A percentile compares a stretch with the other conserved stretches of the same genome.
These are phyloP conservation scores for Cyclotella sp. DNA, from an alignment of 108 stramenopile genomes.

Conservation along the genomic window DNA sequence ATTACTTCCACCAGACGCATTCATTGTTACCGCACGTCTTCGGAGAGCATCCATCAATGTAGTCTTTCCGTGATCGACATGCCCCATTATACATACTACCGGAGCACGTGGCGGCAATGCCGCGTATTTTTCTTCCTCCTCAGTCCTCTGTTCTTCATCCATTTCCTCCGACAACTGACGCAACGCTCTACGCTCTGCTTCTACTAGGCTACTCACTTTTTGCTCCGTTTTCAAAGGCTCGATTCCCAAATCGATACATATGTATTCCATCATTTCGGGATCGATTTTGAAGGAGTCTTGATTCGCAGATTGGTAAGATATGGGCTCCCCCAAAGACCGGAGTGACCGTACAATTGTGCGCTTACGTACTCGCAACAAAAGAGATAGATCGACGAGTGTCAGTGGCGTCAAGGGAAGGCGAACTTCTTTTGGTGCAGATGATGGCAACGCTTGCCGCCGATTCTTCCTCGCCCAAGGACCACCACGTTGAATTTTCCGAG, in stretches of 20 bases:
- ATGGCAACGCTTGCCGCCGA: constrained; percentile 10
- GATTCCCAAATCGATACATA: constrained; percentile 44
- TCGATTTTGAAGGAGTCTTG: constrained; percentile 45
- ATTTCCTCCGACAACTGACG: constrained; percentile 15
- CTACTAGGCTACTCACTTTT: constrained; percentile 24
- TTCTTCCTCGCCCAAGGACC: not conserved
- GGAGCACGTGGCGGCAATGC: constrained; percentile 70
- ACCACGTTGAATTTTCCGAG: not conserved
- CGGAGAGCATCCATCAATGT: constrained; percentile 86
- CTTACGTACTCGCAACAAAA: constrained; percentile 38
- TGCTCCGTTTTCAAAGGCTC: constrained; percentile 33
- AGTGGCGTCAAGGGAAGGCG: constrained; percentile 82
- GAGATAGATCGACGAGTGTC: constrained; percentile 52
- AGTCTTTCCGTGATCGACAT: constrained; percentile 94
- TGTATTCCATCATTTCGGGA: constrained; percentile 46
- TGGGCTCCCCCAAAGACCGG: constrained; percentile 30
- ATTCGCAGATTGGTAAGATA: constrained; percentile 33
- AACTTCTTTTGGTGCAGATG: constrained; percentile 33
- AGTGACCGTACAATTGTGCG: constrained; percentile 39
- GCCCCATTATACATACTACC: constrained; percentile 88
- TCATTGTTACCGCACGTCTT: constrained; percentile 36
- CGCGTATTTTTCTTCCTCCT: constrained; percentile 44
- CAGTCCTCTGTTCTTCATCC: constrained; percentile 31
- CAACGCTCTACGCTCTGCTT: constrained; percentile 29
- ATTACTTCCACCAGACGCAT: constrained; percentile 4